Evolutionary conservation across 208 protist species (phyloP).

Genomic region (Endotrypanum monterogeii): DNA sequence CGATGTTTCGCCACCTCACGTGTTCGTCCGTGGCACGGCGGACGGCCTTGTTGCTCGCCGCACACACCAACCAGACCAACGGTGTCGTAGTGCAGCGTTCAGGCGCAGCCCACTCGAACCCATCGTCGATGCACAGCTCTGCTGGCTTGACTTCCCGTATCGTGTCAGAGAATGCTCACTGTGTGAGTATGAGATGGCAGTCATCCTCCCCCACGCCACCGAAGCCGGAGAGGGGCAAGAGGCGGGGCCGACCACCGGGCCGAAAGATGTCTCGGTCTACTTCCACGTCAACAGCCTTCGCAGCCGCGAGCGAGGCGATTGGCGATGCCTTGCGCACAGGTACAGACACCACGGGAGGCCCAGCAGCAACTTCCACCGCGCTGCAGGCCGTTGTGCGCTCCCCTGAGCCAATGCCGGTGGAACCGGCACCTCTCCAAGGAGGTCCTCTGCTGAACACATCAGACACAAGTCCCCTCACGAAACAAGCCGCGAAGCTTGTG

Average conservation of each 20-base stretch:
- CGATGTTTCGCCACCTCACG: conserved; percentile 19
- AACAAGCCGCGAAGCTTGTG: conserved; percentile 3
- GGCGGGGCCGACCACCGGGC: conserved; percentile 20
- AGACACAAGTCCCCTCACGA: not conserved
- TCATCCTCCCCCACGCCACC: conserved; percentile 9
- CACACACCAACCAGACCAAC: not conserved
- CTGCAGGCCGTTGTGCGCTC: conserved; percentile 14
- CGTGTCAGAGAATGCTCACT: no score
- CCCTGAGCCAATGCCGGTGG: conserved; percentile 10
- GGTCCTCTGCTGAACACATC: not conserved
- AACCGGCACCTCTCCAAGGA: not conserved
- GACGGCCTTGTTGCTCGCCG: conserved; percentile 11
- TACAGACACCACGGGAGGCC: not conserved
- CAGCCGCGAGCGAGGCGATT: not conserved
- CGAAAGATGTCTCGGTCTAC: conserved; percentile 13
- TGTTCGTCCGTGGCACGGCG: conserved; percentile 5
- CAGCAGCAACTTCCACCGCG: conserved; percentile 9
- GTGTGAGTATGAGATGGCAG: conserved; percentile 16
- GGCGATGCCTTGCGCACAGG: not conserved
- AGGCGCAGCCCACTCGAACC: not conserved
- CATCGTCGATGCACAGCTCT: not conserved
- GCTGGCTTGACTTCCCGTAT: not conserved
- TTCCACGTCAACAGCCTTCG: not conserved
- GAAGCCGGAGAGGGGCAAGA: conserved; percentile 7
- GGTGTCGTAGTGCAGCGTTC: not conserved